A percentile compares a stretch with the other conserved stretches of the same genome.
These are phyloP conservation scores for Penicillium coprophilum DNA, from an alignment of 495 filamentous ascomycete genomes.

Conservation along the genomic window DNA sequence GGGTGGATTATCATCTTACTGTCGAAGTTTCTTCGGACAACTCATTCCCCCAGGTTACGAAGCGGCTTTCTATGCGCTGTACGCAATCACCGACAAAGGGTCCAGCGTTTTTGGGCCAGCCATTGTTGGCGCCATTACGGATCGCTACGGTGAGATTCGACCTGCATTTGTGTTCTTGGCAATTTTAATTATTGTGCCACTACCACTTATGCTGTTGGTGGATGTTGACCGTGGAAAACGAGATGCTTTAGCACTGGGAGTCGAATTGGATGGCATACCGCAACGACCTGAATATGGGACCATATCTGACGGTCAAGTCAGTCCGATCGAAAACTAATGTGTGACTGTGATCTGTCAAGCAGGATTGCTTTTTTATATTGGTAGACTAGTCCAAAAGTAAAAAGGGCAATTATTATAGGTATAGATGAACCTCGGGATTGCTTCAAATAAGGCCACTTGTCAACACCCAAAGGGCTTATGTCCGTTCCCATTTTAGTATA, in stretches of 20 bases:
- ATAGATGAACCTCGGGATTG: too few relatives aligned
- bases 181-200: conserved; percentile 73
- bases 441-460: conserved; percentile 14
- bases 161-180: conserved; percentile 94
- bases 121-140: conserved; percentile 90
- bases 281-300: conserved; percentile 27
- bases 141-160: conserved; percentile 83
- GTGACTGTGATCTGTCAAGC: background rate
- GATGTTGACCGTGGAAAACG: conserved; percentile 85
- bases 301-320: conserved; percentile 12
- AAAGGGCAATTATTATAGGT: too few relatives aligned
- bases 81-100: conserved; percentile 97
- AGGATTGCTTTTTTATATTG: background rate
- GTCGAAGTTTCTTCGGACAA: conserved; percentile 88
- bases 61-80: conserved; percentile 93
- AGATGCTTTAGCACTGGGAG: conserved; percentile 71
- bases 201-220: conserved; percentile 80
- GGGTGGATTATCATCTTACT: conserved; percentile 90
- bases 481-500: background rate
- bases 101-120: conserved; percentile 91
- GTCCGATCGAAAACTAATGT: background rate
- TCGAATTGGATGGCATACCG: conserved; percentile 54
- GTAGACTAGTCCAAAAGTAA: too few relatives aligned
- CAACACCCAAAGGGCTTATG: background rate
- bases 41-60: conserved; percentile 91